A percentile compares a stretch with the other conserved stretches of the same genome.
Evolutionary conservation across 306 rosid genomes (phyloP).

Genomic region (Neltuma alba): DNA sequence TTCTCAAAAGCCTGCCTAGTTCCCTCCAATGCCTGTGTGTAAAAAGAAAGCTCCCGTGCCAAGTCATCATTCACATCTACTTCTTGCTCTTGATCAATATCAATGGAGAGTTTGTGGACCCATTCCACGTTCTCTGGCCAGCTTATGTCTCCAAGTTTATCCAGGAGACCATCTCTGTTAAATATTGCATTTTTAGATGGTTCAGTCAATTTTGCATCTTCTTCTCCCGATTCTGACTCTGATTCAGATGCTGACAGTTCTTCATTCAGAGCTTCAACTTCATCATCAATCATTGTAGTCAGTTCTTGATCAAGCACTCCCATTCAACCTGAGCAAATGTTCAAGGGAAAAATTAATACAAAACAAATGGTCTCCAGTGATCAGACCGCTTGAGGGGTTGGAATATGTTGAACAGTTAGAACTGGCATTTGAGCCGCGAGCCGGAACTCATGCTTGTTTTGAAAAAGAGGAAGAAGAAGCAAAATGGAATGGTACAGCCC

Average conservation of each 20-base stretch:
- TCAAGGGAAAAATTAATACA: background rate
- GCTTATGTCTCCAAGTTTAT: conserved; percentile 85
- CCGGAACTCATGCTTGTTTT: no score
- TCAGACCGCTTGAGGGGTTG: no score
- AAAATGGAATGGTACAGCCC: no score
- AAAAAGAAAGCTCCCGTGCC: conserved; percentile 3
- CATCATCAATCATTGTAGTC: conserved; percentile 17
- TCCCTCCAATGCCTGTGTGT: conserved; percentile 1
- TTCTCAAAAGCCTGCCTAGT: conserved; percentile 57
- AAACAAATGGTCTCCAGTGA: background rate
- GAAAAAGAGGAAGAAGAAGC: no score
- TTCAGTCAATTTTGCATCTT: conserved; percentile 60
- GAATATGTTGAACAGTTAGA: no score
- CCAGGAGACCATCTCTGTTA: conserved; percentile 72
- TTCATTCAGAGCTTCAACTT: conserved; percentile 35
- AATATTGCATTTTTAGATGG: conserved; percentile 69
- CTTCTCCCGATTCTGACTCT: conserved; percentile 47
- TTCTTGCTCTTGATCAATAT: conserved; percentile 71
- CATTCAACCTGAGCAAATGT: conserved; percentile 53
- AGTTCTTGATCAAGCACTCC: conserved; percentile 32
- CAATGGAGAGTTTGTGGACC: conserved; percentile 76
- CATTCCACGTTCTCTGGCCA: conserved; percentile 81
- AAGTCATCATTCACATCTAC: conserved; percentile 48
- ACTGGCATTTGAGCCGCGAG: no score
- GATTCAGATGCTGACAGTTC: conserved; percentile 61